Base-by-base conservation (phyloP, 345 rosid species). In the Pistacia atlantica region DNA sequence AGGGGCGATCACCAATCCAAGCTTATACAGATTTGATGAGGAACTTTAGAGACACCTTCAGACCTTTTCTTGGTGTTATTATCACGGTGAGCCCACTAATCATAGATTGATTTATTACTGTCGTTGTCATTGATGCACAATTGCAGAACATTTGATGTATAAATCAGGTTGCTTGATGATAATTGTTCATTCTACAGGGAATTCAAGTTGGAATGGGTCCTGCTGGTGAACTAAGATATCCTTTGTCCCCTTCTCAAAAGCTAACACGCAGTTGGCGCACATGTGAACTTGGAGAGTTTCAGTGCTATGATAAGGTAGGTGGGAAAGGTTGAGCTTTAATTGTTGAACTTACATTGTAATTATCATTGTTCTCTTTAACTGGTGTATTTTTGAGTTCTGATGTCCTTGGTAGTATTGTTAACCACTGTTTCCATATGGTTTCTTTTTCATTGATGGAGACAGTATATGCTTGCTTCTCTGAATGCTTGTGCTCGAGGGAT, bases 181-280 rank as follows among this genome's bases (percentile, higher is more conserved):
- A 57, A 59, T 48, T 63, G 20, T 28, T 77, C 22, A 14, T 28
- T 52, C 49, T 73, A 38, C 56, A 88, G 89, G 91, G 86, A 74
- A 74, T 88, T 64, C 89, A 86, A 80, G 82, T 88, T 17, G 89
- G 91, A 68, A 86, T 88, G 88, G 89, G 91, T 71, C 89, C 91
- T 75, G 84, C 83, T 69, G 91, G 91, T 76, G 91, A 88, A 72
- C 73, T 88, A 57, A 81, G 86, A 74, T 88, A 88, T 77, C 89
- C 91, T 78, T 86, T 81, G 17, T 81, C 80, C 66, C 86, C 89
- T 65, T 77, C 86, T 56, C 66, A 79, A 48, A 83, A 83, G 80
- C 82, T 83, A 54, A 42, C 65, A 59, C 69, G 85, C 83, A 67
- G 79, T 67, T 86, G 86, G 87, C 77, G 48, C 9, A 65, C 81